Conservation (phyloP, 192 early-diverging fungal species). For the Mortierella antarctica region DNA sequence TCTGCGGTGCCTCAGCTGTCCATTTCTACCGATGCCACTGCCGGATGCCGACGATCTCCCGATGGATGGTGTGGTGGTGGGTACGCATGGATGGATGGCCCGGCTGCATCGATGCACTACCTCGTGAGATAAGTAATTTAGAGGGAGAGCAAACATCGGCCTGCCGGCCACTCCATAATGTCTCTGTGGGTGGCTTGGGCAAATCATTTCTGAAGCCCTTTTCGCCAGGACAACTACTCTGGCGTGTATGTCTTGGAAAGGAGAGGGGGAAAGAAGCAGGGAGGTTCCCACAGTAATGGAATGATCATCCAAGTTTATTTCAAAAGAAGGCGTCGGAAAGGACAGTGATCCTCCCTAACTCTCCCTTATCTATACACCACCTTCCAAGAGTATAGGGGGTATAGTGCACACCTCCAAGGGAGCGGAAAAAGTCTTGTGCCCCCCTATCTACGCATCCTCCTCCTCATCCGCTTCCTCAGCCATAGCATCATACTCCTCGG, state of each 20-base stretch:
- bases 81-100: too few relatives aligned
- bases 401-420: neutral
- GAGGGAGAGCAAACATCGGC: slow-evolving; percentile 17
- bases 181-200: slow-evolving; percentile 3
- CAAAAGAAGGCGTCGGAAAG: too few relatives aligned
- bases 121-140: slow-evolving; percentile 32
- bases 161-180: neutral
- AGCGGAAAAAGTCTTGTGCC: neutral
- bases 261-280: too few relatives aligned
- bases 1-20: too few relatives aligned
- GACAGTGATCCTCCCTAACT: too few relatives aligned
- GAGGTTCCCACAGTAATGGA: too few relatives aligned
- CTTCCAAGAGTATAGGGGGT: neutral
- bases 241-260: too few relatives aligned
- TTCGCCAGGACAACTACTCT: too few relatives aligned
- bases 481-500: neutral
- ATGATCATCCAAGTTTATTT: too few relatives aligned
- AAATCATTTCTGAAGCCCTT: neutral
- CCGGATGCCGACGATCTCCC: neutral
- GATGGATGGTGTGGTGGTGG: slow-evolving; percentile 12
- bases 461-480: neutral
- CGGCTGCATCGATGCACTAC: slow-evolving; percentile 13
- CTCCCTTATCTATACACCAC: neutral
- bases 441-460: neutral
- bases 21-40: neutral